Evolutionary conservation across 2,329 filamentous ascomycete genomes (phyloP), one percentile per base, ranked within the genome.

Genomic region (Penicillium sp.): DNA sequence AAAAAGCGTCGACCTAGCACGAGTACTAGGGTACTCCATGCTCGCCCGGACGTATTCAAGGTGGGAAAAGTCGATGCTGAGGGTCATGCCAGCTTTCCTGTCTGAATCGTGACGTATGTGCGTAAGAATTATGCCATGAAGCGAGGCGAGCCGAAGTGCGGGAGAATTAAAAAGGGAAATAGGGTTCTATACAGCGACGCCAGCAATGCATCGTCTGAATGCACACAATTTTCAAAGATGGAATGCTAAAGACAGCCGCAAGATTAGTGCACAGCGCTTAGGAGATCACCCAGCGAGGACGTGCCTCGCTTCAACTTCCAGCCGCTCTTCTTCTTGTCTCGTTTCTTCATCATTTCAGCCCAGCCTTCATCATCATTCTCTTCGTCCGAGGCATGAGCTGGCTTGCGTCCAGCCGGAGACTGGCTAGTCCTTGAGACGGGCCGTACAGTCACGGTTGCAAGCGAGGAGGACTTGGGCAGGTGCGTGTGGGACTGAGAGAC

Each of bases 261-360:
- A 12, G 4, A 28, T 72, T 65, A 72, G 66, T 76, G 71, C 60
- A 74, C 75, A 25, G 69, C 74, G 54, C 74, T 74, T 53, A 78
- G 60, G 28, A 79, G 62, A 61, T 78, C 75, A 10, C 74, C 73
- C 52, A 78, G 67, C 17, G 67, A 67, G 3, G 71, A 69, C 3
- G 68, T 71, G 37, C 69, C 73, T 60, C 76, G 79, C 62, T 79
- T 79, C 59, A 78, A 61, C 54, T 78, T 79, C 79, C 80, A 81
- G 59, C 68, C 74, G 63, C 68, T 79, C 70, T 79, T 80, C 69
- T 81, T 82, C 67, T 79, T 80, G 57, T 82, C 79, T 54, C 79
- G 76, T 61, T 76, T 79, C 69, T 78, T 78, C 72, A 77, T 78
- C 80, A 82, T 80, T 58, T 82, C 77, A n/a, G 79, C 76, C 80